These are phyloP conservation scores for Dendrobium chrysotoxum DNA, from an alignment of 106 monocot genomes.

Conservation along the genomic window DNA sequence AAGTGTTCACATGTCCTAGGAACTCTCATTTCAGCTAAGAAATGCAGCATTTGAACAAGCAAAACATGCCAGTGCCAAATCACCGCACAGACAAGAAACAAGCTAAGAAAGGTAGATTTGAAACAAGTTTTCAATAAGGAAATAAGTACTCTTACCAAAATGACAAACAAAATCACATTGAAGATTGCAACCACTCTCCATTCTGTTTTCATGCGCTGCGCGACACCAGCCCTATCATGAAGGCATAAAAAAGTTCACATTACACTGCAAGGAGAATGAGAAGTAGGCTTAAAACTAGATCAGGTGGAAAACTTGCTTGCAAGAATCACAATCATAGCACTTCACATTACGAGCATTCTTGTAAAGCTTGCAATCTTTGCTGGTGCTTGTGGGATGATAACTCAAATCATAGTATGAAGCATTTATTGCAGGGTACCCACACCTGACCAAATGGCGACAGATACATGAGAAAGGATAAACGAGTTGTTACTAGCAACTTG, in stretches of 20 bases:
- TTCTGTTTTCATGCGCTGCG: conserved; percentile 82
- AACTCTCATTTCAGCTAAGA: not conserved
- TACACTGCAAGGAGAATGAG: not conserved
- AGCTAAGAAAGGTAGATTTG: not conserved
- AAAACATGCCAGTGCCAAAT: not conserved
- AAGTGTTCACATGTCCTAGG: not conserved
- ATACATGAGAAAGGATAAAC: not conserved
- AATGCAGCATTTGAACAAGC: not conserved
- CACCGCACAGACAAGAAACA: not conserved
- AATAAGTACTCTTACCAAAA: conserved; percentile 48
- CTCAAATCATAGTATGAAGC: conserved; percentile 93
- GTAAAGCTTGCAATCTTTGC: conserved; percentile 85
- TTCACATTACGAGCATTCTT: conserved; percentile 59
- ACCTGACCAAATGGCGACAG: conserved; percentile 31
- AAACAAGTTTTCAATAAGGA: not conserved
- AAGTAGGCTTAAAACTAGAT: not conserved
- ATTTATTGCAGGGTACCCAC: conserved; percentile 86
- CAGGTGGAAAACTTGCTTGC: conserved; percentile 65
- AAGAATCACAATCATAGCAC: conserved; percentile 93
- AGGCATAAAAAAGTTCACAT: not conserved
- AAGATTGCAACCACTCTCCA: conserved; percentile 96
- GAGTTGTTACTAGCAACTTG: not conserved
- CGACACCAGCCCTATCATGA: conserved; percentile 82
- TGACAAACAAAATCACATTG: conserved; percentile 69
- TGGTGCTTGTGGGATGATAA: conserved; percentile 82